Conservation (phyloP, 768 basidiomycete species). For the Mycena galopus region DNA sequence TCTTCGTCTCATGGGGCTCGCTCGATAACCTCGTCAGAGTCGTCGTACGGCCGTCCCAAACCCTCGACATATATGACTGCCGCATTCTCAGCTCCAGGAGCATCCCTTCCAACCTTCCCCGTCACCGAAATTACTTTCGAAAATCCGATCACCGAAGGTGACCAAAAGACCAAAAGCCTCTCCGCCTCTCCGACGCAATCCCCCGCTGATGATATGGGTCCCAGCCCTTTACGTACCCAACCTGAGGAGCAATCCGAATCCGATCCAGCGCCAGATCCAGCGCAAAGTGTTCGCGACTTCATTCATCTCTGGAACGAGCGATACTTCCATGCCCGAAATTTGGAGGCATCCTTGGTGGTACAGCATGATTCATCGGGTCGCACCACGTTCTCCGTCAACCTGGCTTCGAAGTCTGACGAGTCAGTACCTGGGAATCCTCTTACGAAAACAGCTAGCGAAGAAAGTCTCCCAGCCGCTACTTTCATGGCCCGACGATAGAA, state of each 20-base stretch:
- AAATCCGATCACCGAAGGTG: neutral
- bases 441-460: no score
- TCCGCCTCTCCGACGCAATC: no score
- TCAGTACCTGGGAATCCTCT: no score
- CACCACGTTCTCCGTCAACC: neutral
- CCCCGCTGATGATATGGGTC: neutral
- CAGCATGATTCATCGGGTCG: no score
- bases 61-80: slow-evolving; percentile 7
- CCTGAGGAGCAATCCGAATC: neutral
- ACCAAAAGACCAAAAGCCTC: neutral
- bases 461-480: no score
- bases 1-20: neutral
- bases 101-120: neutral
- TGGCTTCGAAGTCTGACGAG: neutral
- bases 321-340: slow-evolving; percentile 27
- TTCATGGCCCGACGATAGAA: no score
- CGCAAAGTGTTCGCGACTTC: slow-evolving; percentile 19
- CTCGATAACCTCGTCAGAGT: slow-evolving; percentile 5
- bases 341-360: slow-evolving; percentile 20
- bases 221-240: neutral
- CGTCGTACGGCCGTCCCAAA: slow-evolving; percentile 8
- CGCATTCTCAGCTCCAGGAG: neutral
- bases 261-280: neutral
- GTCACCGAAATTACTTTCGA: neutral
- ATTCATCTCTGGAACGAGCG: slow-evolving; percentile 31